A percentile compares a stretch with the other conserved stretches of the same genome.
Conservation (phyloP, 768 basidiomycete genomes). For the Coprinellus aureogranulatus region DNA sequence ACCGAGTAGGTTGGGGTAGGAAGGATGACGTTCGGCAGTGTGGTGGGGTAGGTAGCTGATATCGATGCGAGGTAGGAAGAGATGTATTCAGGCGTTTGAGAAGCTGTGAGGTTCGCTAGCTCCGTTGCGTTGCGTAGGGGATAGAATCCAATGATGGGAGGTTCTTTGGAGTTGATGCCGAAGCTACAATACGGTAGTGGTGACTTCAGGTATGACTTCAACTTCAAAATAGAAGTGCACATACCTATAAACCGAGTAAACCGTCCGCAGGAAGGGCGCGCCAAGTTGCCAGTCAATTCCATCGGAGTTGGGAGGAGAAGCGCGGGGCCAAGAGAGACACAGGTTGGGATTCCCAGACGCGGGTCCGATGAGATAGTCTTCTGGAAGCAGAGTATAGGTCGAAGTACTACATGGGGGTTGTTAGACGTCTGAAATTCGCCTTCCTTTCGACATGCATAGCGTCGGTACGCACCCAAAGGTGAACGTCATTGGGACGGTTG, state of each 20-base stretch:
- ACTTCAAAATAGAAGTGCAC: constrained; percentile 3
- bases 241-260: constrained; percentile 78
- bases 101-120: constrained; percentile 22
- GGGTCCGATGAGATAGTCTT: constrained; percentile 76
- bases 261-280: constrained; percentile 66
- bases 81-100: constrained; percentile 38
- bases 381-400: constrained; percentile 65
- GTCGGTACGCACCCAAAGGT: constrained; percentile 57
- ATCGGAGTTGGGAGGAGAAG: constrained; percentile 61
- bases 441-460: too few species aligned
- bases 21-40: constrained; percentile 68
- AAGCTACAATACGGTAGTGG: constrained; percentile 43
- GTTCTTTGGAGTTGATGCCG: constrained; percentile 70
- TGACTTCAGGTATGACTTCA: not conserved
- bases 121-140: constrained; percentile 47
- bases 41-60: constrained; percentile 65
- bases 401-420: constrained; percentile 30
- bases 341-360: constrained; percentile 59
- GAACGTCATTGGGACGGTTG: constrained; percentile 55
- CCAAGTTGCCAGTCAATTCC: constrained; percentile 85
- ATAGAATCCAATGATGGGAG: constrained; percentile 79
- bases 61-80: constrained; percentile 55
- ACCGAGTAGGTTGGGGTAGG: constrained; percentile 62
- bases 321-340: constrained; percentile 75
- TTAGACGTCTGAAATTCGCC: too few species aligned